Percentiles rank a stretch among this genome's conserved stretches.
Conservation (phyloP, 345 rosid species). For the Dipteronia sinensis region DNA sequence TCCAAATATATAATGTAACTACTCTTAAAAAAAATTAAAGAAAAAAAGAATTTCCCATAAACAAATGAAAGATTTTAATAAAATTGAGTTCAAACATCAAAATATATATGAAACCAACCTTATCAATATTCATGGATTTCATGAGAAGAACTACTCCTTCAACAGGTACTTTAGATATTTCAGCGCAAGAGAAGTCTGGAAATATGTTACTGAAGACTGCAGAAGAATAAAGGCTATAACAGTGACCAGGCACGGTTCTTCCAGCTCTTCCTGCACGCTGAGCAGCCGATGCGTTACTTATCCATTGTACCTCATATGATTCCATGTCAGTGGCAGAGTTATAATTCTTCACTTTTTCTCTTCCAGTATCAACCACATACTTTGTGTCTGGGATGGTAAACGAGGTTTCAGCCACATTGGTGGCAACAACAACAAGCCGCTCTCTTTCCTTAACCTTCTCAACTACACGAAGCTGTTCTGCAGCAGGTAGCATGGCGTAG, state of each 20-base stretch:
- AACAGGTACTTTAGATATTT: constrained; percentile 79
- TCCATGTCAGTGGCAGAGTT: constrained; percentile 75
- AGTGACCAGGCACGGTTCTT: constrained; percentile 94
- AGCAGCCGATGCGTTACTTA: constrained; percentile 90
- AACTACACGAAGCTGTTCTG: constrained; percentile 77
- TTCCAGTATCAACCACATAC: constrained; percentile 94
- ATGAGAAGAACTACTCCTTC: constrained; percentile 82
- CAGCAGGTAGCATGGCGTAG: constrained; percentile 88
- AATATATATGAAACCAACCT: constrained; percentile 46
- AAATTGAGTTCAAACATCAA: neutral
- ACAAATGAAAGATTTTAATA: neutral
- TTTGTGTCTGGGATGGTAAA: constrained; percentile 90
- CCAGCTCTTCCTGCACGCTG: constrained; percentile 98
- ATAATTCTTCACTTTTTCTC: constrained; percentile 82
- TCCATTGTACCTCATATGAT: constrained; percentile 74
- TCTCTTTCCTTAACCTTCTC: constrained; percentile 78
- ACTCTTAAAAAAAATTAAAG: neutral
- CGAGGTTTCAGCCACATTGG: constrained; percentile 98
- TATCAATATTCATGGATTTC: constrained; percentile 82
- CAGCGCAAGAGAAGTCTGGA: constrained; percentile 76
- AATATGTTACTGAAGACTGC: constrained; percentile 71
- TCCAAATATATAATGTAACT: neutral
- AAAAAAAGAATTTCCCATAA: constrained; percentile 12
- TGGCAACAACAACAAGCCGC: constrained; percentile 81
- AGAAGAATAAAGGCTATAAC: constrained; percentile 86